Conservation (phyloP, 2,329 filamentous ascomycete genomes). For the Huntiella abstrusa region DNA sequence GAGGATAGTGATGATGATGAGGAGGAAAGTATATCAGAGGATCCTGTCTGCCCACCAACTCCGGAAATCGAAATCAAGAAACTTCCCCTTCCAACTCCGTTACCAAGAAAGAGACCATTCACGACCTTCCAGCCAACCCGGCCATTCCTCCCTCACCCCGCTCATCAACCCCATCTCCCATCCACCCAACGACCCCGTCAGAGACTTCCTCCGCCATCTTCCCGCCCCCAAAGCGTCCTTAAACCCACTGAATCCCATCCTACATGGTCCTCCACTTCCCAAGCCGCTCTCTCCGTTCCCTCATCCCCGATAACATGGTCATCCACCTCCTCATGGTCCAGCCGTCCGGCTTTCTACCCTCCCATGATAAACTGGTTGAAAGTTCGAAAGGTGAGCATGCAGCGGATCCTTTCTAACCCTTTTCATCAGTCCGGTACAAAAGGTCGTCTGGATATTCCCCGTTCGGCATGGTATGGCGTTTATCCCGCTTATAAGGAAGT, state of each 20-base stretch:
- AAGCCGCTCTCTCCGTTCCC: not conserved
- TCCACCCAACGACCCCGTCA: not conserved
- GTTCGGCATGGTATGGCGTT: constrained; percentile 6
- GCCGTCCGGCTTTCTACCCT: not conserved
- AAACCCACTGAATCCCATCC: not conserved
- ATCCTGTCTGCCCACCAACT: no score
- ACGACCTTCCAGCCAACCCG: not conserved
- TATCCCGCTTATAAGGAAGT: not conserved
- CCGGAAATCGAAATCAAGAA: no score
- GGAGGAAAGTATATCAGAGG: no score
- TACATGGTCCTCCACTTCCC: not conserved
- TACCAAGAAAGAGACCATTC: not conserved
- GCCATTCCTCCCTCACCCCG: not conserved
- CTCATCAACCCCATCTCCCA: not conserved
- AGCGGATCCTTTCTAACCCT: constrained; percentile 4
- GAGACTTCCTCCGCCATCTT: not conserved
- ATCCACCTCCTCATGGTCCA: not conserved
- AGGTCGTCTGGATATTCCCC: constrained; percentile 4
- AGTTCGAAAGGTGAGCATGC: constrained; percentile 5
- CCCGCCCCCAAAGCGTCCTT: not conserved
- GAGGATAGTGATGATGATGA: no score
- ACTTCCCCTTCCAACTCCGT: no score
- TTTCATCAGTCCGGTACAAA: not conserved
- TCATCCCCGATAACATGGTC: constrained; percentile 19
- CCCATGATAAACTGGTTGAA: constrained; percentile 5